A percentile compares a stretch with the other conserved stretches of the same genome.
Evolutionary conservation across 495 filamentous ascomycete species (phyloP).

Genomic region (Aspergillus funiculosus): DNA sequence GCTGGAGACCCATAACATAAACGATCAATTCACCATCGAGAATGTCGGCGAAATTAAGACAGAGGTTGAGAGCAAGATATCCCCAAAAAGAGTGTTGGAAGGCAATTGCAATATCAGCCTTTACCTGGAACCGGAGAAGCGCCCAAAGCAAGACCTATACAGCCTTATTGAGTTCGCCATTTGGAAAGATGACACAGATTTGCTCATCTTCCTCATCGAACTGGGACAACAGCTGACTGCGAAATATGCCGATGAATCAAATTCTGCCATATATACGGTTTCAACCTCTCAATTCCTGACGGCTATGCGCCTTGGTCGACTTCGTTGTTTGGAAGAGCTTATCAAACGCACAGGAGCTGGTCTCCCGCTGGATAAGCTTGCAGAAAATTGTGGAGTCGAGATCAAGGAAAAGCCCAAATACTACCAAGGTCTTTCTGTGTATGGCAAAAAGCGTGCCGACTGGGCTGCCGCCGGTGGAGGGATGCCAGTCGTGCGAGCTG

Average conservation of each 20-base stretch:
- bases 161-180: slow-evolving; percentile 16
- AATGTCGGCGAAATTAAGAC: slow-evolving; percentile 59
- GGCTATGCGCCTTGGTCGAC: slow-evolving; percentile 41
- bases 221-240: slow-evolving; percentile 27
- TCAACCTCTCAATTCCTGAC: slow-evolving; percentile 22
- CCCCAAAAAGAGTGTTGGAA: slow-evolving; percentile 43
- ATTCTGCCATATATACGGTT: slow-evolving; percentile 20
- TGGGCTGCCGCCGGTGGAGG: slow-evolving; percentile 55
- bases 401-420: slow-evolving; percentile 53
- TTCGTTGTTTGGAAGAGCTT: slow-evolving; percentile 41
- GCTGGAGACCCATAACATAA: slow-evolving; percentile 41
- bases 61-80: slow-evolving; percentile 53
- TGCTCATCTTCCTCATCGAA: slow-evolving; percentile 45
- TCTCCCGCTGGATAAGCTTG: slow-evolving; percentile 57
- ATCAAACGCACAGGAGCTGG: slow-evolving; percentile 55
- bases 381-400: slow-evolving; percentile 52
- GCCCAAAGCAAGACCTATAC: background rate
- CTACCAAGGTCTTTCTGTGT: slow-evolving; percentile 67
- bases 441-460: slow-evolving; percentile 62
- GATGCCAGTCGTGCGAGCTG: slow-evolving; percentile 11
- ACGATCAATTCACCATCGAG: slow-evolving; percentile 63
- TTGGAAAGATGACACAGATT: slow-evolving; percentile 10
- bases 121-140: slow-evolving; percentile 27
- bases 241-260: slow-evolving; percentile 17
- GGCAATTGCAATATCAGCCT: slow-evolving; percentile 24